A percentile compares a stretch with the other conserved stretches of the same genome.
Evolutionary conservation across 169 alveolate species (phyloP).

Genomic region (Sarcocystis neurona): DNA sequence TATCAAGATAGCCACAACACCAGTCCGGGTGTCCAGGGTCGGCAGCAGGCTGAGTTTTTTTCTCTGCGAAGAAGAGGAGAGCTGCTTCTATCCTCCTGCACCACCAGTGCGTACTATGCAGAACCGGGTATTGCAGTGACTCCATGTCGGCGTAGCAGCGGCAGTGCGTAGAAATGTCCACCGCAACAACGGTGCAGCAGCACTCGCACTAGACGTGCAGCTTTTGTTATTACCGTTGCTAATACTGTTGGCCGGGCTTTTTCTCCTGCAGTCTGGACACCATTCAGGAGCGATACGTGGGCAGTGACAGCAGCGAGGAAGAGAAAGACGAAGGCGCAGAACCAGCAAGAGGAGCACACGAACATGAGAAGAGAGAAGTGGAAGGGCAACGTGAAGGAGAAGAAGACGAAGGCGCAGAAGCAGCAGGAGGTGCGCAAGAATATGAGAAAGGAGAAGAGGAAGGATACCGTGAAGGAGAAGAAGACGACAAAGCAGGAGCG

Average conservation of each 20-base stretch:
- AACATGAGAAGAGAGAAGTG: not conserved
- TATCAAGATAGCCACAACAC: too few species aligned
- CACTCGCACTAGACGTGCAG: too few species aligned
- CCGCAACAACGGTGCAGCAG: too few species aligned
- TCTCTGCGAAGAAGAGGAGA: too few species aligned
- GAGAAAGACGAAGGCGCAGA: not conserved
- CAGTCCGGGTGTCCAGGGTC: too few species aligned
- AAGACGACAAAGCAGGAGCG: not conserved
- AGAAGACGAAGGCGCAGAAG: not conserved
- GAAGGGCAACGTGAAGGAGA: not conserved
- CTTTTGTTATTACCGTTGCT: too few species aligned
- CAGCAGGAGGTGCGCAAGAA: not conserved
- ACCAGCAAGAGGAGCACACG: not conserved
- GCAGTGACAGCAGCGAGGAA: not conserved
- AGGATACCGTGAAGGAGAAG: not conserved
- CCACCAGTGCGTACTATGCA: too few species aligned
- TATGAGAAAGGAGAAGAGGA: not conserved
- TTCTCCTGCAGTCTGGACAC: constrained; percentile 23
- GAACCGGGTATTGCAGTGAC: too few species aligned
- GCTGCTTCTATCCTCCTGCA: too few species aligned
- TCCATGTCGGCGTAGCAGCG: too few species aligned
- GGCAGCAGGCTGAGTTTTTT: too few species aligned
- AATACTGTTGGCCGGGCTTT: not conserved
- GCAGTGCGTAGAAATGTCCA: too few species aligned
- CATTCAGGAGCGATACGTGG: constrained; percentile 34